Percentiles rank a stretch among this genome's conserved stretches.
These are phyloP conservation scores for Heritiera fomes DNA, from an alignment of 345 rosid genomes.

Conservation along the genomic window DNA sequence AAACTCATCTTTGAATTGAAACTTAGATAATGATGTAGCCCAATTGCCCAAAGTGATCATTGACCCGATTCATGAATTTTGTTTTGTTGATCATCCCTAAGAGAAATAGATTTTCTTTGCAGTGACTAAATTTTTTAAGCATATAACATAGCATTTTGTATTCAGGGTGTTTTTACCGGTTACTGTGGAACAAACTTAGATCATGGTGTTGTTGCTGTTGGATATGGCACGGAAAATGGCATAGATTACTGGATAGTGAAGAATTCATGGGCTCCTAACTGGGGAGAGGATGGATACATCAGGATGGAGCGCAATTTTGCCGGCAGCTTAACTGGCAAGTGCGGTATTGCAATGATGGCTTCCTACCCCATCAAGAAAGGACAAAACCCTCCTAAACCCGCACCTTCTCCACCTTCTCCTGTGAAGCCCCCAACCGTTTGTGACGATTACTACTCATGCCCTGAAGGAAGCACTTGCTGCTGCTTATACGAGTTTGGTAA, in stretches of 20 bases:
- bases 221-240: conserved; percentile 57
- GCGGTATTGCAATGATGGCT: conserved; percentile 78
- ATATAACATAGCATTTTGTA: neutral
- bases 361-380: conserved; percentile 76
- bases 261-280: conserved; percentile 81
- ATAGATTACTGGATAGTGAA: conserved; percentile 59
- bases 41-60: no score
- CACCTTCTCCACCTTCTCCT: conserved; percentile 68
- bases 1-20: no score
- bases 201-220: conserved; percentile 67
- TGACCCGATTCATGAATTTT: no score
- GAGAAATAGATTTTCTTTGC: neutral
- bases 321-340: conserved; percentile 46
- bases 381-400: conserved; percentile 69
- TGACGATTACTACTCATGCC: conserved; percentile 62
- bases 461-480: conserved; percentile 69
- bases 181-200: conserved; percentile 53
- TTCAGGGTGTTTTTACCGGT: conserved; percentile 65
- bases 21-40: no score
- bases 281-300: conserved; percentile 87
- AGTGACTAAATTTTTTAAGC: neutral
- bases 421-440: conserved; percentile 55
- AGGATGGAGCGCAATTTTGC: conserved; percentile 61
- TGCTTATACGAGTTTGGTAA: conserved; percentile 51
- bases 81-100: neutral